Evolutionary conservation across 306 rosid species (phyloP).

Genomic region (Vicia villosa): DNA sequence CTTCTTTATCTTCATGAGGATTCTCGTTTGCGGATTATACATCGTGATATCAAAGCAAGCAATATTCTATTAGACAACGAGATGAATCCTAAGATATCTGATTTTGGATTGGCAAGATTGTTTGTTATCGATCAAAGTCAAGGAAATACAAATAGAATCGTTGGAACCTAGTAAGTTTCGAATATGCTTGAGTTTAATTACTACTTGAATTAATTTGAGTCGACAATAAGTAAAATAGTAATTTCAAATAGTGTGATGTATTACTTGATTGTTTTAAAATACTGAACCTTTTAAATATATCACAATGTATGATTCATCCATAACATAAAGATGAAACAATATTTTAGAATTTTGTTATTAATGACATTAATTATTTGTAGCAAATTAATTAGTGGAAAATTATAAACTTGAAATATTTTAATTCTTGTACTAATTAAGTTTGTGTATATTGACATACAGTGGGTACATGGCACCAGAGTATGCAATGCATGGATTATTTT

Average conservation of each 20-base stretch:
- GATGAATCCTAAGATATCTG: slow-evolving; percentile 48
- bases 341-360: no score
- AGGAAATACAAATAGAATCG: slow-evolving; percentile 40
- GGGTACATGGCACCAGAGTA: slow-evolving; percentile 82
- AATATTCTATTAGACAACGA: slow-evolving; percentile 49
- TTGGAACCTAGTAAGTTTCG: slow-evolving; percentile 46
- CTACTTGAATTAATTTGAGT: not conserved
- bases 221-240: not conserved
- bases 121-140: slow-evolving; percentile 41
- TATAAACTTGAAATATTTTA: no score
- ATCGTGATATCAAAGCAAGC: slow-evolving; percentile 49
- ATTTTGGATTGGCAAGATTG: slow-evolving; percentile 55
- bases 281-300: no score
- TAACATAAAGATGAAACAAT: no score
- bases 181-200: not conserved
- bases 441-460: slow-evolving; percentile 5
- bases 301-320: no score
- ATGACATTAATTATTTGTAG: no score
- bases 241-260: not conserved
- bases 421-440: not conserved
- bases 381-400: no score
- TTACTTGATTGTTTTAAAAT: no score
- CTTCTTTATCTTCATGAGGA: slow-evolving; percentile 58
- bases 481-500: slow-evolving; percentile 45
- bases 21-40: slow-evolving; percentile 40